These are phyloP conservation scores for Houttuynia cordata DNA, from an alignment of 164 flowering plant species.

Conservation along the genomic window DNA sequence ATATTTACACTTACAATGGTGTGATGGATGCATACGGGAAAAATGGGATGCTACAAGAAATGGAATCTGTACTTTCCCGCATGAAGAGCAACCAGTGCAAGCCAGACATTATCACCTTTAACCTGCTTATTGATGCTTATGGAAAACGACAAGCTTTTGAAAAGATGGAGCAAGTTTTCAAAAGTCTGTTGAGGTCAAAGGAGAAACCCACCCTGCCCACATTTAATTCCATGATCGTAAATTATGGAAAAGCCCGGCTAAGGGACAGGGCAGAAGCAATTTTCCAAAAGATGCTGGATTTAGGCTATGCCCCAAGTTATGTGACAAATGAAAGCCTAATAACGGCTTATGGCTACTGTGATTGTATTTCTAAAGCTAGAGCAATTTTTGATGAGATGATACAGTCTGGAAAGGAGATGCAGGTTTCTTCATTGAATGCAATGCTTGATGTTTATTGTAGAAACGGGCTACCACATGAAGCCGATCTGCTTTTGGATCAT, in stretches of 20 bases:
- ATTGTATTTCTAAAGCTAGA: conserved; percentile 62
- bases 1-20: conserved; percentile 80
- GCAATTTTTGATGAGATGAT: conserved; percentile 46
- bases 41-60: conserved; percentile 80
- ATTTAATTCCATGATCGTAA: conserved; percentile 84
- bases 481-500: conserved; percentile 46
- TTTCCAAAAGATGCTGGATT: conserved; percentile 39
- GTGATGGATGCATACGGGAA: conserved; percentile 98
- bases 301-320: conserved; percentile 62
- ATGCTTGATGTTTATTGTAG: conserved; percentile 88
- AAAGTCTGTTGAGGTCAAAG: conserved; percentile 67
- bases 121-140: conserved; percentile 83
- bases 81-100: conserved; percentile 69
- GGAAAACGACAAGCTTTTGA: conserved; percentile 83
- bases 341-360: conserved; percentile 73
- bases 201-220: conserved; percentile 83
- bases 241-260: conserved; percentile 87
- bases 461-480: conserved; percentile 65
- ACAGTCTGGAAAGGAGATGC: conserved; percentile 43
- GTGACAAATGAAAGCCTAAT: conserved; percentile 76
- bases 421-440: conserved; percentile 69
- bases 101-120: conserved; percentile 80
- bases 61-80: conserved; percentile 65
- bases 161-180: conserved; percentile 90
- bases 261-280: conserved; percentile 62